Evolutionary conservation across 2,329 filamentous ascomycete genomes (phyloP).

Genomic region (Alternaria brassicicola): DNA sequence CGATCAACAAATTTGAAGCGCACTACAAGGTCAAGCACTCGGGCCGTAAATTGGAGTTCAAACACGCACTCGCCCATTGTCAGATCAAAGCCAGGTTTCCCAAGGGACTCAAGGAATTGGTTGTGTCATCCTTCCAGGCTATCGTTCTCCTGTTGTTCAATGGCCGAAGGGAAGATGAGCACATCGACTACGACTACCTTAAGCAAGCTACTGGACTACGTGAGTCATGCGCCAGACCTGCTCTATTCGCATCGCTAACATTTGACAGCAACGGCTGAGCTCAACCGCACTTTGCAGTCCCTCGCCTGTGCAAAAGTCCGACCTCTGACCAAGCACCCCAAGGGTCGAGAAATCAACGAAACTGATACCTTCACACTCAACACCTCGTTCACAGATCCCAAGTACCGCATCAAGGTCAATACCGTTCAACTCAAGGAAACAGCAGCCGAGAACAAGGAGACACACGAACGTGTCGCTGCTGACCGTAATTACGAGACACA

Average conservation of each 20-base stretch:
- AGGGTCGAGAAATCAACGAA: slow-evolving; percentile 76
- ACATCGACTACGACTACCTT: slow-evolving; percentile 77
- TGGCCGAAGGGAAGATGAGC: slow-evolving; percentile 64
- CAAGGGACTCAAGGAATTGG: slow-evolving; percentile 81
- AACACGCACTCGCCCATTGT: slow-evolving; percentile 90
- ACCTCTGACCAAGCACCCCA: slow-evolving; percentile 83
- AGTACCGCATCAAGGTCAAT: slow-evolving; percentile 96
- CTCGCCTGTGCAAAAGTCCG: slow-evolving; percentile 89
- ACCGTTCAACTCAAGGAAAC: slow-evolving; percentile 98
- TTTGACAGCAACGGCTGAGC: slow-evolving; percentile 69
- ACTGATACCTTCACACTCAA: slow-evolving; percentile 90
- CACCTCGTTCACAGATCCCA: slow-evolving; percentile 74
- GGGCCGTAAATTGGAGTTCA: slow-evolving; percentile 86
- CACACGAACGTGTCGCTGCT: slow-evolving; percentile 84
- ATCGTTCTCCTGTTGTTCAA: slow-evolving; percentile 93
- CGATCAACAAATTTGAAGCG: slow-evolving; percentile 79
- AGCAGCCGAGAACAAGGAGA: slow-evolving; percentile 90
- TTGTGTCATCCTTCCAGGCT: slow-evolving; percentile 91
- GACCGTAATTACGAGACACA: slow-evolving; percentile 97
- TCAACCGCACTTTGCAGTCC: slow-evolving; percentile 90
- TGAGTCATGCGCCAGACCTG: slow-evolving; percentile 47
- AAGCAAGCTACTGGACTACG: slow-evolving; percentile 74
- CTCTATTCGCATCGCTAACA: slow-evolving; percentile 13
- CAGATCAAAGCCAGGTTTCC: slow-evolving; percentile 81
- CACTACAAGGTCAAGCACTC: slow-evolving; percentile 92